These are phyloP conservation scores for Saturnispora dispora DNA, from an alignment of 805 yeast species.

Conservation along the genomic window DNA sequence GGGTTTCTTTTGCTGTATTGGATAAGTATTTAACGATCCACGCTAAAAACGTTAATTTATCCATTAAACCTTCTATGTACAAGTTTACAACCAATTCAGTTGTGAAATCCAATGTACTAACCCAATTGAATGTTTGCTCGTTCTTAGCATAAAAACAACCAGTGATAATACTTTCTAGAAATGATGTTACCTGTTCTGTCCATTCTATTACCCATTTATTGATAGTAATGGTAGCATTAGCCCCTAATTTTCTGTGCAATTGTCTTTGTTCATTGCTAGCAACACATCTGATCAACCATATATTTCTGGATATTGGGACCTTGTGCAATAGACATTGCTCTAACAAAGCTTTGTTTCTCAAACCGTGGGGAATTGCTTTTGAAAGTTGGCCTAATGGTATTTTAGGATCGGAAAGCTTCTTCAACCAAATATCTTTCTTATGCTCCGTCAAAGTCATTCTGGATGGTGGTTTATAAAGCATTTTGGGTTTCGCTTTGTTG, in stretches of 20 bases:
- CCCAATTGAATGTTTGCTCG: conserved; percentile 31
- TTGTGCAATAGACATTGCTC: conserved; percentile 61
- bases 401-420: conserved; percentile 60
- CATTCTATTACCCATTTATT: conserved; percentile 73
- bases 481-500: conserved; percentile 38
- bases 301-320: conserved; percentile 72
- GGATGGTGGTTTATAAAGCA: conserved; percentile 72
- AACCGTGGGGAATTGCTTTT: conserved; percentile 83
- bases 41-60: conserved; percentile 48
- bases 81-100: conserved; percentile 53
- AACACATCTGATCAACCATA: conserved; percentile 88
- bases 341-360: conserved; percentile 59
- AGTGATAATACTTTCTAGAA: conserved; percentile 41
- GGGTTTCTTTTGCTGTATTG: conserved; percentile 14
- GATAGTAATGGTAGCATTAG: conserved; percentile 31
- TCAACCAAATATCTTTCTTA: conserved; percentile 77
- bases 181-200: conserved; percentile 75
- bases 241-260: conserved; percentile 35
- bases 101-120: conserved; percentile 47
- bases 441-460: conserved; percentile 85
- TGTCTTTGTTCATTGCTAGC: conserved; percentile 67
- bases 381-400: conserved; percentile 62
- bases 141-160: conserved; percentile 27
- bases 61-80: conserved; percentile 60
- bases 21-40: conserved; percentile 51